Conservation (phyloP, 345 rosid genomes). For the Salix caprea region DNA sequence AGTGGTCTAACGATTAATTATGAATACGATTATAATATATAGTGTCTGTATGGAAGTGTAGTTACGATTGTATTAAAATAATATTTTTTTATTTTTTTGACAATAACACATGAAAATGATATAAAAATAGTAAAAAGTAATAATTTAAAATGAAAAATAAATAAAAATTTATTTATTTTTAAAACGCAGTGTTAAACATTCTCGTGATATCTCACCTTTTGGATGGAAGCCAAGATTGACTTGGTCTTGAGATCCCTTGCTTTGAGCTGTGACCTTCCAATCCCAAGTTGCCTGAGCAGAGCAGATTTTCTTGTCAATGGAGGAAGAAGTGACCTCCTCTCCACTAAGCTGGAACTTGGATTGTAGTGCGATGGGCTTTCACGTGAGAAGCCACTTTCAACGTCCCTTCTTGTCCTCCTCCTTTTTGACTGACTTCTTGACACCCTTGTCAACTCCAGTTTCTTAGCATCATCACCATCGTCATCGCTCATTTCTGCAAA, state of each 20-base stretch:
- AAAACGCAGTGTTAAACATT: no score
- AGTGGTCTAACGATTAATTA: neutral
- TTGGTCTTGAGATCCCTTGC: constrained; percentile 41
- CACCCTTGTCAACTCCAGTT: constrained; percentile 26
- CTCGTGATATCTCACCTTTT: constrained; percentile 34
- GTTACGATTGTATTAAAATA: no score
- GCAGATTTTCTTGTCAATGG: constrained; percentile 34
- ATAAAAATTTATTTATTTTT: no score
- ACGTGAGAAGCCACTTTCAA: neutral
- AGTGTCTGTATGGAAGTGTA: no score
- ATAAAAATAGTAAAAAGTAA: no score
- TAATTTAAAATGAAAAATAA: no score
- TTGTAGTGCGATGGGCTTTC: constrained; percentile 16
- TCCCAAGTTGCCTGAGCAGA: constrained; percentile 50
- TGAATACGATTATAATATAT: neutral
- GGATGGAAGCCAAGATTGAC: constrained; percentile 55
- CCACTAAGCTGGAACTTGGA: constrained; percentile 27
- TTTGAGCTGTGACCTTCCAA: constrained; percentile 41
- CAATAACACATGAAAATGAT: no score
- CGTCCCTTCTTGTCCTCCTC: constrained; percentile 10
- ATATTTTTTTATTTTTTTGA: no score
- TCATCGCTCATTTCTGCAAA: constrained; percentile 48
- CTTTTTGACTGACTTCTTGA: constrained; percentile 17
- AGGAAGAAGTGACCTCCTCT: constrained; percentile 63
- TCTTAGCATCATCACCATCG: constrained; percentile 16